phyloP scores from a whole-genome alignment of 2,329 filamentous ascomycete species.

The Aureobasidium leucospermi region DNA sequence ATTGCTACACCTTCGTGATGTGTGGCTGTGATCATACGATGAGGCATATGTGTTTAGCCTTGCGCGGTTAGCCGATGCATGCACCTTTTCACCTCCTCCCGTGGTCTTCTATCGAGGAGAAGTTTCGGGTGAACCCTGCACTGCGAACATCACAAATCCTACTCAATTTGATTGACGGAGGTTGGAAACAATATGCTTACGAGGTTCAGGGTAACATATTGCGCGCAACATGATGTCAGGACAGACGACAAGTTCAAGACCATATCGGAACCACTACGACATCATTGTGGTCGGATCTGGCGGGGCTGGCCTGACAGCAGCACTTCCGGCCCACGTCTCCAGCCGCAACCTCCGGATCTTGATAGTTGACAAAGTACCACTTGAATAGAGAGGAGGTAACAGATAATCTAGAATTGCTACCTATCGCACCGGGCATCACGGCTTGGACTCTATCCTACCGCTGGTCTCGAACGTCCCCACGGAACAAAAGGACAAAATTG shows the following conservation, averaged over 20 bases:
- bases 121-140: too few species aligned
- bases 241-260: too few species aligned
- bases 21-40: too few species aligned
- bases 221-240: not conserved
- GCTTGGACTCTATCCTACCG: slow-evolving; percentile 51
- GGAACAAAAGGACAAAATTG: slow-evolving; percentile 44
- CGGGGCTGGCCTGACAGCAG: slow-evolving; percentile 58
- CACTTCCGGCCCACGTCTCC: slow-evolving; percentile 46
- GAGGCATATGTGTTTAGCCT: not conserved
- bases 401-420: slow-evolving; percentile 60
- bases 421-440: slow-evolving; percentile 50
- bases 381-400: slow-evolving; percentile 56
- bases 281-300: slow-evolving; percentile 54
- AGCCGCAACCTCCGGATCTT: slow-evolving; percentile 34
- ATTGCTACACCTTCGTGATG: too few species aligned
- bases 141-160: too few species aligned
- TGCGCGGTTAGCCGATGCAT: not conserved
- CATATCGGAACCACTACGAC: slow-evolving; percentile 21
- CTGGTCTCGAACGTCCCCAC: slow-evolving; percentile 53
- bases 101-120: not conserved
- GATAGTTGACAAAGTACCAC: slow-evolving; percentile 54
- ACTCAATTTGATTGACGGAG: too few species aligned
- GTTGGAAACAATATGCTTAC: too few species aligned
- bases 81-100: not conserved
- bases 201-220: too few species aligned